Evolutionary conservation across 2,329 filamentous ascomycete species (phyloP).

Genomic region (Fusarium sacchari): DNA sequence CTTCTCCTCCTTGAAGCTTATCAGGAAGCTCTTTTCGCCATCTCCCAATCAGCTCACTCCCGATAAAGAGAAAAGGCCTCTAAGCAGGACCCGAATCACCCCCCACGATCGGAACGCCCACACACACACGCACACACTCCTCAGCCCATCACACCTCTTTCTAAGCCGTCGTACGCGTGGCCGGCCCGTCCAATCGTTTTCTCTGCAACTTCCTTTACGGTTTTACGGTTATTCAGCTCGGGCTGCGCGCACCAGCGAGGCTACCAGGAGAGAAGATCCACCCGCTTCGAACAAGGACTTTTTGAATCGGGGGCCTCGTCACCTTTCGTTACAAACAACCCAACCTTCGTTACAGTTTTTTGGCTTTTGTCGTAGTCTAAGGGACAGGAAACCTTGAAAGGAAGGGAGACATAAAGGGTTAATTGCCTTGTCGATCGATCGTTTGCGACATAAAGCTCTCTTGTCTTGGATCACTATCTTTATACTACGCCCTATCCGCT

Average conservation of each 20-base stretch:
- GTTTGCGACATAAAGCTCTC: conserved; percentile 16
- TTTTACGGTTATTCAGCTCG: conserved; percentile 22
- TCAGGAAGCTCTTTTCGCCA: conserved; percentile 3
- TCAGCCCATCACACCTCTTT: conserved; percentile 1
- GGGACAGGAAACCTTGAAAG: not conserved
- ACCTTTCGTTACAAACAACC: conserved; percentile 11
- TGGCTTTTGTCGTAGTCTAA: conserved; percentile 1
- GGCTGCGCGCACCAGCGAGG: conserved; percentile 8
- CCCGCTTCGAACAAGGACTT: conserved; percentile 2
- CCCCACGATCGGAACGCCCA: conserved; percentile 25
- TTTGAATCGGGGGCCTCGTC: conserved; percentile 8
- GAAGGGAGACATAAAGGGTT: conserved; percentile 2
- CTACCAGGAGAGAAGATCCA: conserved; percentile 1
- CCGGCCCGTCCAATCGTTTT: conserved; percentile 16
- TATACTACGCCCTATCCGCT: conserved; percentile 11
- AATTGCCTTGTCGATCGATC: conserved; percentile 11
- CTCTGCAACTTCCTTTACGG: conserved; percentile 11
- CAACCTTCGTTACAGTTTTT: conserved; percentile 28
- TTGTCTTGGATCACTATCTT: conserved; percentile 12
- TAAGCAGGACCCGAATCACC: not conserved
- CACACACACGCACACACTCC: not conserved
- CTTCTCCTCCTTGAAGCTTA: not conserved
- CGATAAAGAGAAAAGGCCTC: not conserved
- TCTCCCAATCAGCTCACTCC: conserved; percentile 1
- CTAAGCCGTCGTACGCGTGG: conserved; percentile 20